These are phyloP conservation scores for Paecilomyces formosus DNA, from an alignment of 2,329 filamentous ascomycete genomes.

Conservation along the genomic window DNA sequence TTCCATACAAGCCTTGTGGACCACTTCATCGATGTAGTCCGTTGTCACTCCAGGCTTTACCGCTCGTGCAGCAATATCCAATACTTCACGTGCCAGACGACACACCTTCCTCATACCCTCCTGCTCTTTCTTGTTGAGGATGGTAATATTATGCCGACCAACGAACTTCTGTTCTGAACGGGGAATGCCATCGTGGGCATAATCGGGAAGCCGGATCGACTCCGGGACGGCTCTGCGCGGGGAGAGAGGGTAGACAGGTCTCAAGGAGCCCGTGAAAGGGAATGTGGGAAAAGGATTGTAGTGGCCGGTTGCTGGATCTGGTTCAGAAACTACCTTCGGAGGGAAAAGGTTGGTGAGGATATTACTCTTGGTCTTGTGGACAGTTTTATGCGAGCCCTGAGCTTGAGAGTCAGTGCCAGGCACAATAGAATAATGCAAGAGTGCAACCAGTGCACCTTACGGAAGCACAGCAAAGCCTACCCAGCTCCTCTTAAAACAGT, in stretches of 20 bases:
- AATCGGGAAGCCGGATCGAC: slow-evolving; percentile 77
- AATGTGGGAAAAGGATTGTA: slow-evolving; percentile 92
- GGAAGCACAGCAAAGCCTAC: slow-evolving; percentile 48
- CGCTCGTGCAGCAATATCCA: slow-evolving; percentile 82
- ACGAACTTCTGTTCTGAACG: slow-evolving; percentile 57
- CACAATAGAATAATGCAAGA: neutral
- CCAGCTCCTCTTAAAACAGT: slow-evolving; percentile 99
- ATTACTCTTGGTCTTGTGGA: slow-evolving; percentile 75
- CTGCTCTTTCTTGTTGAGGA: slow-evolving; percentile 71
- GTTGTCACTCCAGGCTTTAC: slow-evolving; percentile 88
- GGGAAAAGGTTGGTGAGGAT: slow-evolving; percentile 65
- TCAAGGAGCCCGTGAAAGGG: slow-evolving; percentile 69
- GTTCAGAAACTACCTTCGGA: slow-evolving; percentile 82
- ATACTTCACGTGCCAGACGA: slow-evolving; percentile 75
- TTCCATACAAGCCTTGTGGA: slow-evolving; percentile 91
- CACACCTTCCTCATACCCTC: slow-evolving; percentile 93
- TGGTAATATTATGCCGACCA: slow-evolving; percentile 71
- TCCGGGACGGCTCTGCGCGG: slow-evolving; percentile 65
- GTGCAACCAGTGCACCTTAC: slow-evolving; percentile 13
- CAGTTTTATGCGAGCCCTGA: slow-evolving; percentile 72
- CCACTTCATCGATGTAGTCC: slow-evolving; percentile 88
- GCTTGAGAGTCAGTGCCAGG: slow-evolving; percentile 8
- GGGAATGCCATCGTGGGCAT: slow-evolving; percentile 74
- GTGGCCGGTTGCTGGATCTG: slow-evolving; percentile 78
- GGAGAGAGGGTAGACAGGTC: slow-evolving; percentile 83